Conservation (phyloP, 129 eudicot genomes). For the Flaveria bidentis region DNA sequence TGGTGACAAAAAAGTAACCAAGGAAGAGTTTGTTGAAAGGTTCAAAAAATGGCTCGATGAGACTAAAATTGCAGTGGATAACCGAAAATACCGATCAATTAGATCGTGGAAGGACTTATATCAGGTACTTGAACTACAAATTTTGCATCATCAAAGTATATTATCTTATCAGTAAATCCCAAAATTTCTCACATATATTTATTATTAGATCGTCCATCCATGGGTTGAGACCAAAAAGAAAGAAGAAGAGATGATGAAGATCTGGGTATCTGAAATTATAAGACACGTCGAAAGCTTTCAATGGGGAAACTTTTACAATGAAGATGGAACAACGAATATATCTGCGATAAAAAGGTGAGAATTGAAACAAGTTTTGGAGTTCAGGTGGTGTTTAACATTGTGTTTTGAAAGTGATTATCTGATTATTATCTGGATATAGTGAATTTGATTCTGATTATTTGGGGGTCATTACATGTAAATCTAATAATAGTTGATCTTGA, state of each 20-base stretch:
- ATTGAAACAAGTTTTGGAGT: not conserved
- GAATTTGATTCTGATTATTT: too few relatives aligned
- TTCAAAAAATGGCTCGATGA: constrained; percentile 69
- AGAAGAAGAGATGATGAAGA: constrained; percentile 62
- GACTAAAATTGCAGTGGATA: constrained; percentile 46
- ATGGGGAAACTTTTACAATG: constrained; percentile 52
- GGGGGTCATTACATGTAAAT: not conserved
- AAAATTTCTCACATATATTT: not conserved
- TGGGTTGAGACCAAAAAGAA: constrained; percentile 65
- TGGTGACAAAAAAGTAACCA: constrained; percentile 48
- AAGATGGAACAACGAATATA: constrained; percentile 59
- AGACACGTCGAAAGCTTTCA: constrained; percentile 46
- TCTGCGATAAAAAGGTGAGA: constrained; percentile 54
- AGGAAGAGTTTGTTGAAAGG: constrained; percentile 56
- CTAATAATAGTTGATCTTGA: not conserved
- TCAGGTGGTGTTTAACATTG: not conserved
- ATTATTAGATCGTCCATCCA: constrained; percentile 66
- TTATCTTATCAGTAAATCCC: not conserved
- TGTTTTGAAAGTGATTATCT: not conserved
- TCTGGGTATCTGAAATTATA: constrained; percentile 55
- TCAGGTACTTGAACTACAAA: constrained; percentile 42
- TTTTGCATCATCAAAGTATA: not conserved
- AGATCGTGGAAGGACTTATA: constrained; percentile 54
- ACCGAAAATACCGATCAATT: constrained; percentile 44
- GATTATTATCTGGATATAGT: not conserved